Base-by-base conservation (phyloP, 2,329 filamentous ascomycete genomes). In the Pezizomycotina sp. region DNA sequence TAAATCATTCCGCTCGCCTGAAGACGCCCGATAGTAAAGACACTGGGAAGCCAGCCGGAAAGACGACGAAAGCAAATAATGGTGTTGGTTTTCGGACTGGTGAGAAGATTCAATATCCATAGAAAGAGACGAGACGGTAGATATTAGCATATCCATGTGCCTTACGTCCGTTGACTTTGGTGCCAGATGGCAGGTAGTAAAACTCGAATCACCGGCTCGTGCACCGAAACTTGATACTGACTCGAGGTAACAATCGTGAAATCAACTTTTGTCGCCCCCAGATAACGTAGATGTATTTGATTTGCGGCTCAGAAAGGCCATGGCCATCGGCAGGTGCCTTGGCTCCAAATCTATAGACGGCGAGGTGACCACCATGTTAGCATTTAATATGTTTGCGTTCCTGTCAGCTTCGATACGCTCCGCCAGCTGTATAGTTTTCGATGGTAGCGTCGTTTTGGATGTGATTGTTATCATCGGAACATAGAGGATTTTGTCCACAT, bases 401-500 rank as follows among this genome's bases (percentile, higher is more conserved):
- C 81, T 74, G 57, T 95, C 83, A 23, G 71, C 75, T 48, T 77
- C 76, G 38, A 62, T 61, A 21, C 77, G 69, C 39, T 74, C 68
- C 2, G 74, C 70, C 35, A 84, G 69, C 53, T 86, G 78, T 7
- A 98, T 75, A 0, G 84, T 92, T 58, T 95, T 93, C 8, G 89
- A 91, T 4, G 86, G 86, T 5, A 95, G 61, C 0, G 91, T 98
- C 0, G 89, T 95, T 56, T 86, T 82, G 42, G 95, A 72, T 0
- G 76, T 98, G 2, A 84, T 92, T 1, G 89, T 98, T 13, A 86
- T 80, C 89, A 98, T 95, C 1, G 89, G 89, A 27, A 98, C 71
- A 55, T 98, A 98, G 14, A 92, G 60, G 39, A 98, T 68, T 35
- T 86, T 74, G 54, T 93, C 82, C 0, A 81, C 77, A 50, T 79